Percentiles rank a stretch among this genome's conserved stretches.
Conservation (phyloP, 1,139 yeast genomes). For the Saccharomycopsis hybrid region DNA sequence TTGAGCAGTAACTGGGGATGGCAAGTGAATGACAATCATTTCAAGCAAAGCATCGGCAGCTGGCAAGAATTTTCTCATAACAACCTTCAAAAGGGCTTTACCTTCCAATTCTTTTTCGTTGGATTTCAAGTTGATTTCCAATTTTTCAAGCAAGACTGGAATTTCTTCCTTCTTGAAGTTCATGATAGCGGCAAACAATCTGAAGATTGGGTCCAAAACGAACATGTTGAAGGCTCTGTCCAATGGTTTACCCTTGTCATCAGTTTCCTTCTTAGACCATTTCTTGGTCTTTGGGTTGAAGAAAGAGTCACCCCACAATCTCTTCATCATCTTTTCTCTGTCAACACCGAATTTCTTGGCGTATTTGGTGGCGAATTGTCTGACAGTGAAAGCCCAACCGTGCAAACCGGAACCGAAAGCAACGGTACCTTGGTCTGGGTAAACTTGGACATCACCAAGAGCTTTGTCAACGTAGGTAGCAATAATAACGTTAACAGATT, state of each 20-base stretch:
- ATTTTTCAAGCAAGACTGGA: slow-evolving; percentile 81
- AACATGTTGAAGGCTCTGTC: slow-evolving; percentile 99
- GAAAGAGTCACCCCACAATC: slow-evolving; percentile 99
- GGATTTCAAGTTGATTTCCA: slow-evolving; percentile 83
- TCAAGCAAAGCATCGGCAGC: slow-evolving; percentile 99
- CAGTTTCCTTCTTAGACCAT: slow-evolving; percentile 97
- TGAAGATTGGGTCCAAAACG: slow-evolving; percentile 98
- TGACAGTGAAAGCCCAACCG: slow-evolving; percentile 99
- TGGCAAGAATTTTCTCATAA: slow-evolving; percentile 99
- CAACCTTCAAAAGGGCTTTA: slow-evolving; percentile 96
- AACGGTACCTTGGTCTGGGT: slow-evolving; percentile 99
- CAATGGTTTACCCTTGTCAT: slow-evolving; percentile 89
- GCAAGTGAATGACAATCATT: slow-evolving; percentile 97
- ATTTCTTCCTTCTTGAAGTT: slow-evolving; percentile 97
- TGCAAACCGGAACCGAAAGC: slow-evolving; percentile 99
- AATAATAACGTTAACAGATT: slow-evolving; percentile 97
- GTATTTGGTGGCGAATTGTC: slow-evolving; percentile 98
- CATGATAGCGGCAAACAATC: slow-evolving; percentile 92
- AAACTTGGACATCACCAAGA: slow-evolving; percentile 95
- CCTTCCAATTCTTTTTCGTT: slow-evolving; percentile 98
- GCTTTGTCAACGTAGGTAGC: slow-evolving; percentile 89
- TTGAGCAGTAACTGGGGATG: slow-evolving; percentile 99
- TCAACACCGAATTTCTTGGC: slow-evolving; percentile 99
- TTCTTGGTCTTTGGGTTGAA: slow-evolving; percentile 99
- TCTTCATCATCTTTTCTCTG: slow-evolving; percentile 95